Evolutionary conservation across 192 early-diverging fungal genomes (phyloP), one percentile per base, ranked within the genome.

Genomic region (Umbelopsis sp.): DNA sequence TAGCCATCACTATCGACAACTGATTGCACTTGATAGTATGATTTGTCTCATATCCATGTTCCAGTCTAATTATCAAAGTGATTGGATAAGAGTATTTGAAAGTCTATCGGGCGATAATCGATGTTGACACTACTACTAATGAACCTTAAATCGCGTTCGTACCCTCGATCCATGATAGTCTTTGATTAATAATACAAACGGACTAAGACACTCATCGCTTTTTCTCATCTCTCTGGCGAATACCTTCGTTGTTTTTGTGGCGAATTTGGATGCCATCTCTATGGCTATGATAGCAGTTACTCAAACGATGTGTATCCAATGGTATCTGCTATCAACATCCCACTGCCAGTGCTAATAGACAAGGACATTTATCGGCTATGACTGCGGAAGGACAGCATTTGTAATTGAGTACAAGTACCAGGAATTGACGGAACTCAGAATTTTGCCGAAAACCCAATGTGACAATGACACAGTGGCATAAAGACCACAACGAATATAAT

Each of bases 381-480:
- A 80, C 50, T 84, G 15, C 30, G 68, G 18, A 35, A 49, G 12
- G 71, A 72, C 13, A 78, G 73, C 35, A 80, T 79, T 6, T 64
- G 78, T 5, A 51, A 81, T 27, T 88, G 88, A 86, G 78, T 81
- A 1, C 49, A 72, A 11, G 79, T 80, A 8, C 81, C 84, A 15
- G 70, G 70, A 2, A 53, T 30, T 3, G 66, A 50, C 22, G 25
- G 66, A 13, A 68, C 52, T 12, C 48, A 21, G 18, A 49, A 49
- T 21, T 89, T 83, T 79, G 74, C 80, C 9, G 78, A 87, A 49
- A 86, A 89, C 65, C 84, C 3, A 41, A 74, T 7, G 72, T 66
- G 46, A 84, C 86, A 45, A 66, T 89, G 6, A 78, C 81, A 53
- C 65, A 84, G 23, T 89, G 88, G 88, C 88, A 89, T 72, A 81